phyloP scores from a whole-genome alignment of 1,284 basidiomycete species.

The Sanguinoderma infundibulare region DNA sequence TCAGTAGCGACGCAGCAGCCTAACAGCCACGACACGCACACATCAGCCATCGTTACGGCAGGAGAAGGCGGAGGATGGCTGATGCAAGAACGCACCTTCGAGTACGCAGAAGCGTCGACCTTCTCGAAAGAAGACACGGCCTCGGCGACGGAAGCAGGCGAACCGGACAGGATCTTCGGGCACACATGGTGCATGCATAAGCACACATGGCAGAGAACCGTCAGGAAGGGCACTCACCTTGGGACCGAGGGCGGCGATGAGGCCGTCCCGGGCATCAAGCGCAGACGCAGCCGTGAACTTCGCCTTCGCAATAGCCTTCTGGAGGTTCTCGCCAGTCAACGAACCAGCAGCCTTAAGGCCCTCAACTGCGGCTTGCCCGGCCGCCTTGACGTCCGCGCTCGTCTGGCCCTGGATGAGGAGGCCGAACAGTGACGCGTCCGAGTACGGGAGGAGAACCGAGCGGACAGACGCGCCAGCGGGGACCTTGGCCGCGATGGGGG shows the following conservation, averaged over 20 bases:
- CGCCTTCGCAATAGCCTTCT: constrained; percentile 84
- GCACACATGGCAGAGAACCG: background rate
- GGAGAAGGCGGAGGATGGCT: constrained; percentile 5
- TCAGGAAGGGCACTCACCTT: constrained; percentile 46
- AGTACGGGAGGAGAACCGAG: constrained; percentile 83
- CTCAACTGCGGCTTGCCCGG: constrained; percentile 66
- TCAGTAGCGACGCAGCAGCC: constrained; percentile 48
- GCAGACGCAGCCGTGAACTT: constrained; percentile 80
- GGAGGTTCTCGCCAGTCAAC: constrained; percentile 73
- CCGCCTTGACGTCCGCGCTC: constrained; percentile 62
- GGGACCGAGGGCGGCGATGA: constrained; percentile 62
- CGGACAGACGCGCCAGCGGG: constrained; percentile 64
- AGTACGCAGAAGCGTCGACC: constrained; percentile 60
- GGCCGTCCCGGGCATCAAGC: constrained; percentile 74
- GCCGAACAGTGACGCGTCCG: constrained; percentile 88
- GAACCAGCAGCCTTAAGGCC: constrained; percentile 66
- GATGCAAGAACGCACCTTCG: constrained; percentile 51
- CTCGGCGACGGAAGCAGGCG: constrained; percentile 54
- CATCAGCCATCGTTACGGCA: background rate
- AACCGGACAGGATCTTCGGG: constrained; percentile 61
- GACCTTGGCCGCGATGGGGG: constrained; percentile 64
- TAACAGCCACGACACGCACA: background rate
- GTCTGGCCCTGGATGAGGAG: constrained; percentile 72
- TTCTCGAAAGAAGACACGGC: constrained; percentile 65
- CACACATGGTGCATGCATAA: background rate